Evolutionary conservation across 345 rosid genomes (phyloP), one percentile per base, ranked within the genome.

Genomic region (Erucastrum elatum): DNA sequence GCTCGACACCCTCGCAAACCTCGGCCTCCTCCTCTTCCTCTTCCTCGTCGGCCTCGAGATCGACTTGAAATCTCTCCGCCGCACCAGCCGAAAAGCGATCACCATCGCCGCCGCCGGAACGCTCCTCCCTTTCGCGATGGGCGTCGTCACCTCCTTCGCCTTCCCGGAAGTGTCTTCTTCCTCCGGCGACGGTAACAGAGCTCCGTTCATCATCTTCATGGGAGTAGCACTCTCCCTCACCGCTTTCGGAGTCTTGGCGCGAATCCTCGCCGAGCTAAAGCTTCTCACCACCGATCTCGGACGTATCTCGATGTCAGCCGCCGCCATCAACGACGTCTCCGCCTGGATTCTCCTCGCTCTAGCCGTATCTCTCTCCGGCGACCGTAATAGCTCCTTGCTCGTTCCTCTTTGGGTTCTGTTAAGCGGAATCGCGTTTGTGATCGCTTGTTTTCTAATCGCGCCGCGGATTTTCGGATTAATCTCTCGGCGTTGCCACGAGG

Each of bases 341-440:
- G 97, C 97, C 6, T 92, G 96, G 97, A 77, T 92, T 72, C 85
- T 92, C 6, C 94, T 92, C 6, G 96, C 96, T 56, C 91, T 92
- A 6, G 97, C 96, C 16, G 71, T 92, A 31, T 91, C 96, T 31
- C 86, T 90, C 44, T 82, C 92, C 0, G 91, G 93, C 11, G 49
- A 41, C 49, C 80, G 80, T 5, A 77, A 41, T 10, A 77, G 49
- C 8, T 90, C 98, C 15, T 87, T 89, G 2, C 78, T 91, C 21
- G 85, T 84, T 9, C 75, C 98, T 0, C 59, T 93, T 5, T 93
- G 98, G 98, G 96, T 93, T 11, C 68, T 93, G 21, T 27, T 93
- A 29, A 78, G 84, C 26, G 98, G 93, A 25, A 10, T 29, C 37
- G 89, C 82, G 34, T 93, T 93, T 76, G 80, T 93, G 33, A 1